phyloP scores from a whole-genome alignment of 345 rosid species.

The Zanthoxylum bungeanum region DNA sequence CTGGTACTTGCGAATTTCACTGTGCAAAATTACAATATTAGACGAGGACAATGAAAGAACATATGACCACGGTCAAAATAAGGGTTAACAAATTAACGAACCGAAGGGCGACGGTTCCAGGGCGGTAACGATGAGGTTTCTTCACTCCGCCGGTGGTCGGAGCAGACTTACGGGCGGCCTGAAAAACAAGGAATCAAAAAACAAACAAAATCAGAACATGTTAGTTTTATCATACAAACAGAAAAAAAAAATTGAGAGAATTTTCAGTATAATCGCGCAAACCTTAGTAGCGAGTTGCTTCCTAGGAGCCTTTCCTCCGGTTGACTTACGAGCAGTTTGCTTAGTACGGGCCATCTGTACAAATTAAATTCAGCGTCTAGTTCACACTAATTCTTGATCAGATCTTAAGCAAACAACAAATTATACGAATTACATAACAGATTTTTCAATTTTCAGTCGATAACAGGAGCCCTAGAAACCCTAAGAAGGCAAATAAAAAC shows the following conservation, averaged over 20 bases:
- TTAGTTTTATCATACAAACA: no score
- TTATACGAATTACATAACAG: neutral
- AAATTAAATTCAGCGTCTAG: neutral
- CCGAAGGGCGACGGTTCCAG: slow-evolving; percentile 97
- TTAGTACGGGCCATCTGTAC: slow-evolving; percentile 86
- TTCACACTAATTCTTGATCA: neutral
- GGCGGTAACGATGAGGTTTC: slow-evolving; percentile 93
- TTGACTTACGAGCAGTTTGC: slow-evolving; percentile 94
- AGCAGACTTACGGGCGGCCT: slow-evolving; percentile 97
- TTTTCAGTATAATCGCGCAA: neutral
- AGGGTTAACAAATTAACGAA: slow-evolving; percentile 25
- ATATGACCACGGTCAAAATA: no score
- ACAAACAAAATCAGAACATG: no score
- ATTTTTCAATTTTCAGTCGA: neutral
- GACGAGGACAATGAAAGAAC: neutral
- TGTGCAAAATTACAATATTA: neutral
- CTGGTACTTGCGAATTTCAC: slow-evolving; percentile 91
- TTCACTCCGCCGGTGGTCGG: slow-evolving; percentile 94
- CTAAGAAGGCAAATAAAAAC: no score
- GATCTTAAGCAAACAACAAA: neutral
- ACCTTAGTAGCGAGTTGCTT: slow-evolving; percentile 97
- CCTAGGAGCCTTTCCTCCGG: slow-evolving; percentile 97
- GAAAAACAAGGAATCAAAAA: neutral
- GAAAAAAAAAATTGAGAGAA: no score
- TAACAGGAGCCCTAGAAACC: neutral